Conservation (phyloP, 805 yeast genomes). For the Wickerhamomyces queroliae region DNA sequence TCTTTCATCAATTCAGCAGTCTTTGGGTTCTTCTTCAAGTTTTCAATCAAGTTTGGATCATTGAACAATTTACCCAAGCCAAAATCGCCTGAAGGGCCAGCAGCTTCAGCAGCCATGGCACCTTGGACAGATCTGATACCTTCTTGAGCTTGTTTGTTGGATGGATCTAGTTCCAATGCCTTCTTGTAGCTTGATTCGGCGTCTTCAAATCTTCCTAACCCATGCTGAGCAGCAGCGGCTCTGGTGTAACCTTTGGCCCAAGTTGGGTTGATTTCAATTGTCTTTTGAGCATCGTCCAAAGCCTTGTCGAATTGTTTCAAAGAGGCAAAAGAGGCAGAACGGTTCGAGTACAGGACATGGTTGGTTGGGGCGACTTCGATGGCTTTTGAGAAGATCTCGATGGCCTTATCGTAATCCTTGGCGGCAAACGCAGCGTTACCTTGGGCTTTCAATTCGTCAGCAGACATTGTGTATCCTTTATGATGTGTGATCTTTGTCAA, state of each 20-base stretch:
- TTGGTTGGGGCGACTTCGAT: constrained; percentile 75
- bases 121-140: constrained; percentile 70
- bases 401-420: constrained; percentile 77
- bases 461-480: constrained; percentile 35
- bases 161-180: constrained; percentile 75
- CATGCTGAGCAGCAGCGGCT: constrained; percentile 88
- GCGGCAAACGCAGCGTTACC: constrained; percentile 92
- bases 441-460: constrained; percentile 79
- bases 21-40: constrained; percentile 77
- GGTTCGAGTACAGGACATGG: constrained; percentile 88
- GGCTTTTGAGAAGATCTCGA: constrained; percentile 78
- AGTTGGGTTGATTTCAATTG: constrained; percentile 70
- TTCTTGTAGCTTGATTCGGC: constrained; percentile 69
- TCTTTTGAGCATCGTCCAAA: constrained; percentile 76
- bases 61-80: constrained; percentile 75
- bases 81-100: constrained; percentile 52
- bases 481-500: constrained; percentile 1
- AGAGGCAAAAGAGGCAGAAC: constrained; percentile 90
- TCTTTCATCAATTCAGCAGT: constrained; percentile 85
- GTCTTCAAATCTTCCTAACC: constrained; percentile 73
- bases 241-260: constrained; percentile 98
- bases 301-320: constrained; percentile 70
- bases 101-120: constrained; percentile 38
- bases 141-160: constrained; percentile 79
- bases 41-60: constrained; percentile 74